Evolutionary conservation across 1,284 basidiomycete species (phyloP).

Genomic region (Mycena sp.): DNA sequence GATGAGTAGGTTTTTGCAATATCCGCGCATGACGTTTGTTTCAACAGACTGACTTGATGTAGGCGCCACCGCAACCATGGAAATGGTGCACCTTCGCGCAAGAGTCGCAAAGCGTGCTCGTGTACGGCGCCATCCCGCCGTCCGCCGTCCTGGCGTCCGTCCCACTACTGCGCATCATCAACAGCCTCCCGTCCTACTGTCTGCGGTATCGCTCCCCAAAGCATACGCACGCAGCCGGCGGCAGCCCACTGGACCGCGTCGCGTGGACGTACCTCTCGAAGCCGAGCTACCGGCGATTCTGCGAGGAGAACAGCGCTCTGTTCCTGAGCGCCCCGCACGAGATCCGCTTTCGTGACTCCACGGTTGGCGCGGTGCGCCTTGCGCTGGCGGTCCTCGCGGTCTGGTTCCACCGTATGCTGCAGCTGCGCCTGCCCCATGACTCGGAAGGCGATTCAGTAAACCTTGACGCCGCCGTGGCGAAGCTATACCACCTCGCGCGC

Average conservation of each 20-base stretch:
- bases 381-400: constrained; percentile 71
- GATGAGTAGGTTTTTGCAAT: constrained; percentile 58
- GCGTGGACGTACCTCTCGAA: constrained; percentile 45
- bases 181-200: constrained; percentile 77
- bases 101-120: constrained; percentile 78
- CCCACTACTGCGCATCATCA: constrained; percentile 68
- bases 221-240: constrained; percentile 38
- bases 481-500: constrained; percentile 62
- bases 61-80: constrained; percentile 74
- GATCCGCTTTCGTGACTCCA: constrained; percentile 67
- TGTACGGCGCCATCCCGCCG: constrained; percentile 72
- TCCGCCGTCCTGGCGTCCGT: constrained; percentile 73
- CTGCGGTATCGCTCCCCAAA: constrained; percentile 40
- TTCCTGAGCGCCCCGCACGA: constrained; percentile 66
- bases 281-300: constrained; percentile 70
- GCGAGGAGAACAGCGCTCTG: constrained; percentile 68
- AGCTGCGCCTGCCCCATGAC: neutral
- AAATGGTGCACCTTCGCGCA: constrained; percentile 78
- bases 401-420: constrained; percentile 61
- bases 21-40: neutral
- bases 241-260: constrained; percentile 39
- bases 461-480: constrained; percentile 52
- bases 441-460: constrained; percentile 2
- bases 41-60: neutral
- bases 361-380: constrained; percentile 70